Percentiles rank a stretch among this genome's conserved stretches.
These are phyloP conservation scores for Cystobasidium tubakii DNA, from an alignment of 768 basidiomycete species.

Conservation along the genomic window DNA sequence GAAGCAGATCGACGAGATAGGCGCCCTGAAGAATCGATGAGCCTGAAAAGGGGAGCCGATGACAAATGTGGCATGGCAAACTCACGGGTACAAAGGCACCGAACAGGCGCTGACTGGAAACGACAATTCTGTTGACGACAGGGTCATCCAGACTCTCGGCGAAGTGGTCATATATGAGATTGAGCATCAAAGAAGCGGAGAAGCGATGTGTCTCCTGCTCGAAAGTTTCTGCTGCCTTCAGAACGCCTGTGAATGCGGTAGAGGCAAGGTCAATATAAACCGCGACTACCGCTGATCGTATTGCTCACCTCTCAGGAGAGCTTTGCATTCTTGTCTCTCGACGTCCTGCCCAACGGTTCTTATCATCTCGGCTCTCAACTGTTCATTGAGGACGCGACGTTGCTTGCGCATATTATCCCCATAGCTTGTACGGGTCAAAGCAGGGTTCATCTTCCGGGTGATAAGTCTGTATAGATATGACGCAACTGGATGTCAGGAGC, in stretches of 20 bases:
- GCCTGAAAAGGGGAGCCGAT: not conserved
- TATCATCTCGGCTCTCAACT: not conserved
- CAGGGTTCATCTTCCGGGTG: not conserved
- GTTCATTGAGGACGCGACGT: not conserved
- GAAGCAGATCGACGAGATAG: slow-evolving; percentile 7
- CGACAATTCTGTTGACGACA: not conserved
- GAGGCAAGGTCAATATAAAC: not conserved
- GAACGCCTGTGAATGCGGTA: not conserved
- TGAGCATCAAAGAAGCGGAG: not conserved
- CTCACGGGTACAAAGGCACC: not conserved
- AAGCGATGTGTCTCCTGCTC: not conserved
- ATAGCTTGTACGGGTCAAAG: not conserved
- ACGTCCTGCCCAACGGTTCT: not conserved
- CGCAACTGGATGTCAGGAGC: too few relatives aligned
- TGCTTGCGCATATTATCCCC: not conserved
- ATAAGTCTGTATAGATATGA: not conserved
- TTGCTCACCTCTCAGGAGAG: not conserved
- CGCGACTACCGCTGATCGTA: too few relatives aligned
- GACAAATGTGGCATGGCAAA: not conserved
- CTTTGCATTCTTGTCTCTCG: not conserved
- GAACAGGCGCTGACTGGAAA: not conserved
- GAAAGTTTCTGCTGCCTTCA: not conserved
- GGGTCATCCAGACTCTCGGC: not conserved
- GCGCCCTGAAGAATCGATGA: not conserved
- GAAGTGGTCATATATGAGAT: not conserved